A percentile compares a stretch with the other conserved stretches of the same genome.
Evolutionary conservation across 164 flowering plant genomes (phyloP).

Genomic region (Vitis amurensis): DNA sequence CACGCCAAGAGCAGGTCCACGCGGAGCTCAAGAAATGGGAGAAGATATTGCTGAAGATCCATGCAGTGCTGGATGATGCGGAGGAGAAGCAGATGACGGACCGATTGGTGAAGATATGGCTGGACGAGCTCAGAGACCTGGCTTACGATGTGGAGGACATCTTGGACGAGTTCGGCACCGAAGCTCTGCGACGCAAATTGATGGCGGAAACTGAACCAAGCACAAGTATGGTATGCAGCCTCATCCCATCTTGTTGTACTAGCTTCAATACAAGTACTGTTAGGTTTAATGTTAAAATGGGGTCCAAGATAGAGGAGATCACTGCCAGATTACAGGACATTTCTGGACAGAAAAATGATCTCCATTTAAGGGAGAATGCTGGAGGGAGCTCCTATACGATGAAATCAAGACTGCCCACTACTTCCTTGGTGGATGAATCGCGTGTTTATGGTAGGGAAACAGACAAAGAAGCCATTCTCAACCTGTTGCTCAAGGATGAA

Average conservation of each 20-base stretch:
- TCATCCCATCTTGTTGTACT: not conserved
- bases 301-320: conserved; percentile 17
- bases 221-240: not conserved
- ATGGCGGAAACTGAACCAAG: not conserved
- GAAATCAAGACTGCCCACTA: too few species aligned
- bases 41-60: not conserved
- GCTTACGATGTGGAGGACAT: conserved; percentile 14
- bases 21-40: conserved; percentile 3
- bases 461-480: too few species aligned
- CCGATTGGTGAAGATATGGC: conserved; percentile 1
- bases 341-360: not conserved
- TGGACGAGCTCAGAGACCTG: conserved; percentile 5
- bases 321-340: conserved; percentile 7
- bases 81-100: conserved; percentile 6
- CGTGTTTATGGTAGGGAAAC: too few species aligned
- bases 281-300: not conserved
- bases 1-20: not conserved
- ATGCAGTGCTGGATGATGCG: conserved; percentile 12
- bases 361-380: conserved; percentile 7
- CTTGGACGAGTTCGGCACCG: not conserved
- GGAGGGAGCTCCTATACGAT: too few species aligned
- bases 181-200: not conserved
- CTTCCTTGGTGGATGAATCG: too few species aligned
- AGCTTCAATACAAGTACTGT: not conserved
- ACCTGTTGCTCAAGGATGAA: too few species aligned